Evolutionary conservation across 306 rosid genomes (phyloP), one percentile per base, ranked within the genome.

Genomic region (Boehmeria nivea): DNA sequence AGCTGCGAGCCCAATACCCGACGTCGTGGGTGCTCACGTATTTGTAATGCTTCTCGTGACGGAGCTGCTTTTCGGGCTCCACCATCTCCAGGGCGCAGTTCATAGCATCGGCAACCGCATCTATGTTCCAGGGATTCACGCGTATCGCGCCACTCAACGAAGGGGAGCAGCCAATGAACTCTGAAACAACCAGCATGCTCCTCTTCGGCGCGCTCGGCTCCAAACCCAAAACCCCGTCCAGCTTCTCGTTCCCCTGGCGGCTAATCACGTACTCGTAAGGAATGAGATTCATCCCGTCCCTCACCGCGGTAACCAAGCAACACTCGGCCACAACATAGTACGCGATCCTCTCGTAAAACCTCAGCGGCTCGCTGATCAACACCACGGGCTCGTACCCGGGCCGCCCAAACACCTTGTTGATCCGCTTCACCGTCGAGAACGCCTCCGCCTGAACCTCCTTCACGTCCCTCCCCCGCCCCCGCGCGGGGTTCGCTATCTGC

Each of bases 251-350:
- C 54, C 87, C 83, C 60, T 87, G 87, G 6, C 96, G 81, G 44
- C 89, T 64, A 37, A 87, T 81, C 40, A 84, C 59, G 67, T 88
- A 88, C 33, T 88, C 89, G 21, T 88, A 88, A 0, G 96, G 96
- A 49, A 88, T 82, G 37, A 88, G 85, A 68, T 88, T 88, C 96
- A 88, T 88, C 36, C 96, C 96, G 65, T 88, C 96, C 60, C 96
- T 72, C 8, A 88, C 94, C 0, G 96, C 96, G 2, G 89, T 88
- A 50, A 88, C 96, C 59, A 88, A 60, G 59, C 96, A 88, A 62
- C 96, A 88, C 72, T 88, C 94, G 0, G 94, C 94, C 54, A 82
- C 84, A 8, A 74, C 82, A 64, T 88, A 88, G 40, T 88, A 88
- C 33, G 94, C 96, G 37, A 81, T 66, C 67, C 80, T 78, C 76